Base-by-base conservation (phyloP, 108 stramenopile genomes). In the Cyclostephanos tholiformis region DNA sequence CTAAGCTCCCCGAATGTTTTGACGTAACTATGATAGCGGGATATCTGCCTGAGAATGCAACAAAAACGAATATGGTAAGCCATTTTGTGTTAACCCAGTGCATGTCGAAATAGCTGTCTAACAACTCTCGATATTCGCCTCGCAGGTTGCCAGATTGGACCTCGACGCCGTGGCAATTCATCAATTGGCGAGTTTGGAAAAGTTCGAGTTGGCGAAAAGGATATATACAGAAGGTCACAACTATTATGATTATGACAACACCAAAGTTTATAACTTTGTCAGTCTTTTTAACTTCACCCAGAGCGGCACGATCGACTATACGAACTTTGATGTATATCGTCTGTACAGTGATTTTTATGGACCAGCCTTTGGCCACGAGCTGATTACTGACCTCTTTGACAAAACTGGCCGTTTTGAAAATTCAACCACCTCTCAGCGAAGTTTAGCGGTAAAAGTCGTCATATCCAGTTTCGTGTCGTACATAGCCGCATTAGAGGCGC, bases 91-190 rank as follows among this genome's bases (percentile, higher is more conserved):
- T 22, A 14, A 30, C 23, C 11, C 0, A 32, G 27, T 60, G 41
- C 25, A 23, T 26, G 30, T 43, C 41, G 30, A 22, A 6, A n/a
- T 38, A 27, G 38, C 32, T 17, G 20, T 51, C 17, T 59, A 27
- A 32, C 2, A 3, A 17, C 12, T n/a, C 41, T 46, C 20, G 39
- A 20, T n/a, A 6, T 29, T 39, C 17, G 52, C 27, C 63, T 39
- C 60, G 25, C 73, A 89, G 87, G 70, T 76, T 52, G 77, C 90
- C 6, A 78, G 77, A 53, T 35, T 94, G 11, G 93, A 94, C 65
- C 82, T 90, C 5, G 93, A 94, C 58, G 82, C 90, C 43, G 80
- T 82, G 6, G 80, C 85, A 36, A 80, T 90, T 26, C 79, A 86
- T 41, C 88, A 91, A 63, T 71, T 91, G 46, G 76, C 91, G 76